Conservation (phyloP, 1,284 basidiomycete genomes). For the Sporisorium iseilematis-ciliati region DNA sequence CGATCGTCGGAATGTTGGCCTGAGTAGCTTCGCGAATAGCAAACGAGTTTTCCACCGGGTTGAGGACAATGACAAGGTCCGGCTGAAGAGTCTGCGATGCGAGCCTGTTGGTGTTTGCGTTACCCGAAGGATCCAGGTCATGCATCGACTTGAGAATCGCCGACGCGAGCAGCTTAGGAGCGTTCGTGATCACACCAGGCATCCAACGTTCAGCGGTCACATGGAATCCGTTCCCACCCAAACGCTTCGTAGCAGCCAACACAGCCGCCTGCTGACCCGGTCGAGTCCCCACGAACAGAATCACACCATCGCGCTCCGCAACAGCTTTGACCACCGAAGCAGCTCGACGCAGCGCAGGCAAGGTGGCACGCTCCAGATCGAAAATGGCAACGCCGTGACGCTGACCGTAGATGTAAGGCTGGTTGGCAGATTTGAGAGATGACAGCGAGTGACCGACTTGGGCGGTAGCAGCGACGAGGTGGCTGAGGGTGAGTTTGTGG, state of each 20-base stretch:
- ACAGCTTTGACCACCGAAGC: slow-evolving; percentile 87
- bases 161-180: slow-evolving; percentile 74
- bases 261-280: slow-evolving; percentile 82
- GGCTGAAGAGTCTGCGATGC: slow-evolving; percentile 78
- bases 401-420: slow-evolving; percentile 93
- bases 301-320: slow-evolving; percentile 82
- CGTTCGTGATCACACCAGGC: slow-evolving; percentile 93
- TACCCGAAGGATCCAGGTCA: slow-evolving; percentile 32
- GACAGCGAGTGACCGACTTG: slow-evolving; percentile 90
- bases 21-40: slow-evolving; percentile 71
- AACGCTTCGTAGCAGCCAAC: slow-evolving; percentile 81
- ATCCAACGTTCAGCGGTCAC: slow-evolving; percentile 87
- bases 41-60: slow-evolving; percentile 82
- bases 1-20: slow-evolving; percentile 71
- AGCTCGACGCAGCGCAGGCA: slow-evolving; percentile 90
- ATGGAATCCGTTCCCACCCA: slow-evolving; percentile 78
- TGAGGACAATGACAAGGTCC: slow-evolving; percentile 89
- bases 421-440: slow-evolving; percentile 86
- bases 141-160: slow-evolving; percentile 58
- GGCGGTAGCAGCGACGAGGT: slow-evolving; percentile 90
- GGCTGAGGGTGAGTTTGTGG: slow-evolving; percentile 82
- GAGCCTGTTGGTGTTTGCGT: slow-evolving; percentile 69
- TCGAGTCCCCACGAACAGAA: slow-evolving; percentile 91
- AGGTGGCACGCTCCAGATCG: slow-evolving; percentile 87
- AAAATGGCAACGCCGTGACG: slow-evolving; percentile 92